Evolutionary conservation across 2,329 filamentous ascomycete species (phyloP).

Genomic region (Colletotrichum cordylinicola): DNA sequence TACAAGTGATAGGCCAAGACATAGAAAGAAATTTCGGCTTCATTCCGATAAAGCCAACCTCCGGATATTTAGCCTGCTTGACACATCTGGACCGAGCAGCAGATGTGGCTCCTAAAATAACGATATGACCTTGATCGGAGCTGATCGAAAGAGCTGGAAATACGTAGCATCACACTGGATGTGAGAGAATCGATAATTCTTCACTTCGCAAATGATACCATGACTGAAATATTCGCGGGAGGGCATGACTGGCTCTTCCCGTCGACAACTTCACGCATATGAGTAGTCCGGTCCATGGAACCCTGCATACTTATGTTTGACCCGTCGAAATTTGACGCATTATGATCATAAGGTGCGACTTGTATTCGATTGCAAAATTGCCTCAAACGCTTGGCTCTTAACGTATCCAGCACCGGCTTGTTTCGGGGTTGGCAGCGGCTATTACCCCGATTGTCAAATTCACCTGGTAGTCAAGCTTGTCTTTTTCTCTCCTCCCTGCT

Average conservation of each 20-base stretch:
- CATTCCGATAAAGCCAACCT: neutral
- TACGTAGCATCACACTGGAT: too few relatives aligned
- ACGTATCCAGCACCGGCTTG: neutral
- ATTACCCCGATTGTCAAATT: neutral
- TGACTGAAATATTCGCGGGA: neutral
- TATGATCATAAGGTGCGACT: neutral
- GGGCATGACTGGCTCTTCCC: neutral
- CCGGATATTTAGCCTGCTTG: neutral
- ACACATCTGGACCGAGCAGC: neutral
- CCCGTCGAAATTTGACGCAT: neutral
- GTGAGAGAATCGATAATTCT: too few relatives aligned
- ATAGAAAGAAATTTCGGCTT: neutral
- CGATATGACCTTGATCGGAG: fast-evolving
- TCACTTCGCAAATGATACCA: too few relatives aligned
- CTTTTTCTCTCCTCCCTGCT: neutral
- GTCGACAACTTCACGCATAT: neutral
- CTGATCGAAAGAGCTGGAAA: neutral
- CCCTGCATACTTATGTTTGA: neutral
- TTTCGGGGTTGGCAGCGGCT: neutral
- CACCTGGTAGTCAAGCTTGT: neutral
- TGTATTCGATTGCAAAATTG: neutral
- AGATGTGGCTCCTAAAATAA: neutral
- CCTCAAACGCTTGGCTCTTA: neutral
- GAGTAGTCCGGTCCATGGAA: neutral
- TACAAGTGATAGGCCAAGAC: neutral